A percentile compares a stretch with the other conserved stretches of the same genome.
These are phyloP conservation scores for Penicillium nordicum DNA, from an alignment of 2,329 filamentous ascomycete genomes.

Conservation along the genomic window DNA sequence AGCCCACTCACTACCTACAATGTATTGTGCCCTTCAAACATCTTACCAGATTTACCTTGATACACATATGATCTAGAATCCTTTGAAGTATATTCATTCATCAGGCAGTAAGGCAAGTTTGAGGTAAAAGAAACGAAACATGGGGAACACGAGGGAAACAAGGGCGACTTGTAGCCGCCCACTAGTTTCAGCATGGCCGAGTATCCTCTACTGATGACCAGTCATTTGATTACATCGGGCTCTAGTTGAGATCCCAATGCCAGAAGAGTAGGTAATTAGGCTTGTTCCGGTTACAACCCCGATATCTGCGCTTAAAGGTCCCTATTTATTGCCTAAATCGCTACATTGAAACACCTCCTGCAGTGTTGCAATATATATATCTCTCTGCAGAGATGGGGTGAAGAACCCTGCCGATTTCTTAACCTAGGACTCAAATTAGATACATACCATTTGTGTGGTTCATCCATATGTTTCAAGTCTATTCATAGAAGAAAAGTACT, in stretches of 20 bases:
- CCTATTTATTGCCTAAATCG: not conserved
- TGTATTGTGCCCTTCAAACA: not conserved
- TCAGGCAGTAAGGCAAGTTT: not conserved
- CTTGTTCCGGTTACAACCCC: conserved; percentile 6
- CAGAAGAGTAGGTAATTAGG: not conserved
- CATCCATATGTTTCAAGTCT: conserved; percentile 8
- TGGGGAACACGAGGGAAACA: not conserved
- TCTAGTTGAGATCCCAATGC: conserved; percentile 6
- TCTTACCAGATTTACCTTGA: not conserved
- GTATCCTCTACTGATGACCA: conserved; percentile 9
- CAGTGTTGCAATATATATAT: not conserved
- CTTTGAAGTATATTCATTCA: not conserved
- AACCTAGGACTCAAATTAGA: not conserved
- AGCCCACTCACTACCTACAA: not conserved
- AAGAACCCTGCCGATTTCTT: not conserved
- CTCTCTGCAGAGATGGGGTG: not conserved
- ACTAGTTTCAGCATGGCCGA: conserved; percentile 15
- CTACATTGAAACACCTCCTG: conserved; percentile 14
- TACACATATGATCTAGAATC: not conserved
- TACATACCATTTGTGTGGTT: not conserved
- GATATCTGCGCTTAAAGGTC: conserved; percentile 12
- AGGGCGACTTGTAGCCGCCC: conserved; percentile 1
- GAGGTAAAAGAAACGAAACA: not conserved
- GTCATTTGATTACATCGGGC: conserved; percentile 4
- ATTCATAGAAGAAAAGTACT: conserved; percentile 3